These are phyloP conservation scores for Astrephomene gubernaculifera DNA, from an alignment of 139 green algal genomes.

Conservation along the genomic window DNA sequence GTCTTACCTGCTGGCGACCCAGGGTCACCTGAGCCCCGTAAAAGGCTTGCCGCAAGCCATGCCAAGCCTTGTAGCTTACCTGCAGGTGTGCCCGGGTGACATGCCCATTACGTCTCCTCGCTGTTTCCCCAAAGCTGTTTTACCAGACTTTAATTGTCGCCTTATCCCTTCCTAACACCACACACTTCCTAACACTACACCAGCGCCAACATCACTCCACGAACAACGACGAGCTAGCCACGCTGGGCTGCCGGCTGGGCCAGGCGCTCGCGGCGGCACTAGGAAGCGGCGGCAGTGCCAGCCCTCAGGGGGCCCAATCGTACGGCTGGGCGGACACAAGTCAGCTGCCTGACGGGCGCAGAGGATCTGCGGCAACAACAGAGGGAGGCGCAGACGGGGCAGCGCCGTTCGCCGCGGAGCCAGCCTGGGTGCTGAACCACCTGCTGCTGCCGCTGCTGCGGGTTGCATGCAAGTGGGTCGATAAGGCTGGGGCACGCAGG, in stretches of 20 bases:
- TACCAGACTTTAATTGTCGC: not conserved
- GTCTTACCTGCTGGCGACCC: slow-evolving; percentile 27
- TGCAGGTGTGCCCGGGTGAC: not conserved
- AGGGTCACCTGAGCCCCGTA: not conserved
- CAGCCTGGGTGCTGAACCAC: slow-evolving; percentile 20
- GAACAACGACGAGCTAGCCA: slow-evolving; percentile 17
- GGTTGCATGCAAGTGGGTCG: slow-evolving; percentile 28
- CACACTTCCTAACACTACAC: too few relatives aligned
- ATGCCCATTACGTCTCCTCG: not conserved
- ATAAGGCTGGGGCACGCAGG: too few relatives aligned
- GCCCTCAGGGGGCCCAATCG: not conserved
- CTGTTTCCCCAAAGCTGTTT: not conserved
- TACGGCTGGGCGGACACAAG: not conserved
- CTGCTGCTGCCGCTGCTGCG: slow-evolving; percentile 36
- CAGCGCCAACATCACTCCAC: slow-evolving; percentile 34
- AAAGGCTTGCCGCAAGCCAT: slow-evolving; percentile 12
- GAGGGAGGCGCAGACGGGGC: not conserved
- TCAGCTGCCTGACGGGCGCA: not conserved
- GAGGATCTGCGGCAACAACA: not conserved
- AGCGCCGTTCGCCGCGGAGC: not conserved
- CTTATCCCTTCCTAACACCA: too few relatives aligned
- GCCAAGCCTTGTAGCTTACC: slow-evolving; percentile 18
- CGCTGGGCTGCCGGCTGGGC: slow-evolving; percentile 13
- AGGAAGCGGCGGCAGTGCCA: not conserved
- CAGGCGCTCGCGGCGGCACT: not conserved